Percentiles rank a stretch among this genome's conserved stretches.
phyloP scores from a whole-genome alignment of 2,329 filamentous ascomycete species.

The Colletotrichum tropicale region DNA sequence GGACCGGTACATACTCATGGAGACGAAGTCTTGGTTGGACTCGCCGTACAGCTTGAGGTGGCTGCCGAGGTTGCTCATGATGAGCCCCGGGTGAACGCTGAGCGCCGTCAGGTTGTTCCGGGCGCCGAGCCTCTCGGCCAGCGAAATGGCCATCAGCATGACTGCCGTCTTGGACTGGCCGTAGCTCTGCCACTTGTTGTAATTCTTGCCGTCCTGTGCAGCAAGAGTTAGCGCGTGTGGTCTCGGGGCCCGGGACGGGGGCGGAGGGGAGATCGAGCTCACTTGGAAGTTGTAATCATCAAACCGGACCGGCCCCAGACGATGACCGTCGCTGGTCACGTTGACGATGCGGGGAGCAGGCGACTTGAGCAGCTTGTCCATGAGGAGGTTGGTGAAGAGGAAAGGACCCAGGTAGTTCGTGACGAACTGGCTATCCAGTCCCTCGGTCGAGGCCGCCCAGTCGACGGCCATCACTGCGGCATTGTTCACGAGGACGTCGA shows the following conservation, averaged over 20 bases:
- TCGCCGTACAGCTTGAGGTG: neutral
- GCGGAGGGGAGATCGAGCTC: constrained; percentile 13
- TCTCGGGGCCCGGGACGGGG: no score
- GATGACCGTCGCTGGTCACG: constrained; percentile 38
- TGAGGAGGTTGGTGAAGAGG: constrained; percentile 48
- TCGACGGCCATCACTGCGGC: constrained; percentile 45
- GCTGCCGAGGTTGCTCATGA: constrained; percentile 1
- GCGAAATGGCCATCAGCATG: constrained; percentile 22
- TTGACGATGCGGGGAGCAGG: constrained; percentile 42
- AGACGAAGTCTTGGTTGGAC: neutral
- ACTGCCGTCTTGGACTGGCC: constrained; percentile 43
- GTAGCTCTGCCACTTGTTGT: constrained; percentile 36
- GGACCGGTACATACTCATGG: neutral
- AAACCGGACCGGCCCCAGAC: constrained; percentile 33
- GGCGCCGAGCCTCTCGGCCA: constrained; percentile 10
- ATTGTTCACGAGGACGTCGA: constrained; percentile 50
- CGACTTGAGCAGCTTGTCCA: constrained; percentile 43
- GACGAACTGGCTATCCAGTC: constrained; percentile 48
- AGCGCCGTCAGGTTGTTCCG: neutral
- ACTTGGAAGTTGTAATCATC: constrained; percentile 35
- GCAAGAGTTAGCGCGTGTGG: constrained; percentile 18
- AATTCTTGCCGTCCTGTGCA: constrained; percentile 20
- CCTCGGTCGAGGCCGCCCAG: constrained; percentile 39
- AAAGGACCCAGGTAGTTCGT: constrained; percentile 52
- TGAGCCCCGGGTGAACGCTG: constrained; percentile 2